Conservation (phyloP, 1,284 basidiomycete genomes). For the Apiotrichum veenhuisii region DNA sequence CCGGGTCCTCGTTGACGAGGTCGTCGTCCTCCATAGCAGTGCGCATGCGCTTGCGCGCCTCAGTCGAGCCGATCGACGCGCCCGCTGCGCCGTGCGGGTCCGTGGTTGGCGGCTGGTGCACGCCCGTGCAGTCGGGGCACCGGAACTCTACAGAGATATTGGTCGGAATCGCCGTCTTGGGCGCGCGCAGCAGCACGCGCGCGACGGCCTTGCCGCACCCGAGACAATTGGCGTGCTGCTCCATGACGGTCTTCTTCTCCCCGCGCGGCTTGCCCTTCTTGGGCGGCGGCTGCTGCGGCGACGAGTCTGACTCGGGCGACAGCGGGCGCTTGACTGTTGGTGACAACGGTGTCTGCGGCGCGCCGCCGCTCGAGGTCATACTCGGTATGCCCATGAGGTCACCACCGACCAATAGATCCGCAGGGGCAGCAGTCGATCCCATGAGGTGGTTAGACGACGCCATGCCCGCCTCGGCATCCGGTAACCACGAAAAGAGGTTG, state of each 20-base stretch:
- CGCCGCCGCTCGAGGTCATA: not conserved
- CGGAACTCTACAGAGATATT: constrained; percentile 27
- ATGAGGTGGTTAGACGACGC: not conserved
- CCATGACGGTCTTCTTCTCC: constrained; percentile 43
- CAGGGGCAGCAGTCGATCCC: constrained; percentile 8
- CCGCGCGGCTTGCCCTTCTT: constrained; percentile 30
- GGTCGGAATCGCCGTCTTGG: constrained; percentile 35
- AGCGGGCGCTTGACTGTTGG: constrained; percentile 20
- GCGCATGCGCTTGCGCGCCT: constrained; percentile 43
- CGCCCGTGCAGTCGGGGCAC: constrained; percentile 32
- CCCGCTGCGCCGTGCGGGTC: constrained; percentile 20
- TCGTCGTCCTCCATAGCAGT: constrained; percentile 42
- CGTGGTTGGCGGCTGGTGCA: constrained; percentile 25
- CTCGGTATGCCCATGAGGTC: constrained; percentile 10
- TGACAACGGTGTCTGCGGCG: constrained; percentile 9
- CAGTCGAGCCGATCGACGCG: constrained; percentile 30
- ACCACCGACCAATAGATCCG: constrained; percentile 9
- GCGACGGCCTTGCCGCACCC: constrained; percentile 30
- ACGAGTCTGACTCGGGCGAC: constrained; percentile 21
- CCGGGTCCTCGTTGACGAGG: constrained; percentile 16
- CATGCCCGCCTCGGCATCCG: constrained; percentile 24
- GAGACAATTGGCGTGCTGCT: constrained; percentile 28
- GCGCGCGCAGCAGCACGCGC: constrained; percentile 40
- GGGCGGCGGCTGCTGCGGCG: constrained; percentile 18
- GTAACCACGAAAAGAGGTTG: constrained; percentile 41